phyloP scores from a whole-genome alignment of 306 rosid genomes.

The Alnus glutinosa region DNA sequence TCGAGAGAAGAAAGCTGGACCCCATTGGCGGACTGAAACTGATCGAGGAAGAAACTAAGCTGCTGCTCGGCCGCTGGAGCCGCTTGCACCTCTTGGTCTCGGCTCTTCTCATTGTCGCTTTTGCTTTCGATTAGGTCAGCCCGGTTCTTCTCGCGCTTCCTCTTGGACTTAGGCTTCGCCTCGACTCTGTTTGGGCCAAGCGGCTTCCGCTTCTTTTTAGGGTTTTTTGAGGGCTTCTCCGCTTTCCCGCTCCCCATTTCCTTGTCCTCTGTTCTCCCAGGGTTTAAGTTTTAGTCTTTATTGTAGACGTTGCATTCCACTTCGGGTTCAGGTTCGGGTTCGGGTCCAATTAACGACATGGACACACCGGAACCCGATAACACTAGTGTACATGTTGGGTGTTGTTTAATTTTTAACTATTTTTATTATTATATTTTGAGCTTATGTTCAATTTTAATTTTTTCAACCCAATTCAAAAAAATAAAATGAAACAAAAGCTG shows the following conservation, averaged over 20 bases:
- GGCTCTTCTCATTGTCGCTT: background rate
- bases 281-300: background rate
- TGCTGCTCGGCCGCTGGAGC: constrained; percentile 42
- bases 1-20: constrained; percentile 73
- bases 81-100: background rate
- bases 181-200: constrained; percentile 19
- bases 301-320: background rate
- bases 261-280: background rate
- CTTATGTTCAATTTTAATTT: too few relatives aligned
- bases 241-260: constrained; percentile 32
- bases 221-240: constrained; percentile 19
- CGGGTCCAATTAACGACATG: background rate
- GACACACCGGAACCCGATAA: background rate
- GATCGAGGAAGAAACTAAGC: constrained; percentile 51
- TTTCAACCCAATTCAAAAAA: too few relatives aligned
- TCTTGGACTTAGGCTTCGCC: constrained; percentile 12
- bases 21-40: constrained; percentile 57
- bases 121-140: background rate
- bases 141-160: constrained; percentile 15
- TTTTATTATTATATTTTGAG: too few relatives aligned
- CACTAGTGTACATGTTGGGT: too few relatives aligned
- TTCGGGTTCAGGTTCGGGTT: too few relatives aligned
- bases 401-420: too few relatives aligned
- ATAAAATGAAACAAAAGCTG: too few relatives aligned
- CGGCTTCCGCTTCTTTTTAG: constrained; percentile 19